These are phyloP conservation scores for Podospora bellae-mahoneyi DNA, from an alignment of 495 filamentous ascomycete species.

Conservation along the genomic window DNA sequence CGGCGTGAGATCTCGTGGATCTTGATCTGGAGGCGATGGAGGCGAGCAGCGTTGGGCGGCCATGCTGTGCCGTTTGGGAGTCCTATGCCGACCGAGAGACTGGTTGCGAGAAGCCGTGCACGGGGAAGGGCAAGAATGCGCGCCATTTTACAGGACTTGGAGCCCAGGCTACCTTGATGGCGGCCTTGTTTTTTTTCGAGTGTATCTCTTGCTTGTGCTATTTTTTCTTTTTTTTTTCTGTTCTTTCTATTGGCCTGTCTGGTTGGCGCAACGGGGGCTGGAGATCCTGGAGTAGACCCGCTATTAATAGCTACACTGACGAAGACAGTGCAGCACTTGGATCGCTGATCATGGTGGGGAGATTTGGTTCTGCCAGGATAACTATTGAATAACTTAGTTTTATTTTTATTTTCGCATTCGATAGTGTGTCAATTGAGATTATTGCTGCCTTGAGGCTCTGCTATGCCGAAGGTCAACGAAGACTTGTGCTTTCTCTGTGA, in stretches of 20 bases:
- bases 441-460: background rate
- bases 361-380: background rate
- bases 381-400: background rate
- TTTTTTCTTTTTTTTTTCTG: too few species aligned
- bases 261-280: too few species aligned
- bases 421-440: background rate
- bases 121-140: background rate
- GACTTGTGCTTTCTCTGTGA: background rate
- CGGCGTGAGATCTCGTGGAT: constrained; percentile 5
- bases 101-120: constrained; percentile 7
- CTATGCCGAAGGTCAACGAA: background rate
- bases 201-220: too few species aligned
- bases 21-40: background rate
- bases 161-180: constrained; percentile 1
- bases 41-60: constrained; percentile 1
- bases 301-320: background rate
- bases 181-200: background rate
- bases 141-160: constrained; percentile 5
- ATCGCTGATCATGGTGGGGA: background rate
- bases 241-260: too few species aligned
- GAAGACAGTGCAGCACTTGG: background rate
- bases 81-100: background rate
- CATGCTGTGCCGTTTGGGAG: background rate
- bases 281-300: too few species aligned
- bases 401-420: background rate